Evolutionary conservation across 129 eudicot species (phyloP), one percentile per base, ranked within the genome.

Genomic region (Glebionis coronaria): DNA sequence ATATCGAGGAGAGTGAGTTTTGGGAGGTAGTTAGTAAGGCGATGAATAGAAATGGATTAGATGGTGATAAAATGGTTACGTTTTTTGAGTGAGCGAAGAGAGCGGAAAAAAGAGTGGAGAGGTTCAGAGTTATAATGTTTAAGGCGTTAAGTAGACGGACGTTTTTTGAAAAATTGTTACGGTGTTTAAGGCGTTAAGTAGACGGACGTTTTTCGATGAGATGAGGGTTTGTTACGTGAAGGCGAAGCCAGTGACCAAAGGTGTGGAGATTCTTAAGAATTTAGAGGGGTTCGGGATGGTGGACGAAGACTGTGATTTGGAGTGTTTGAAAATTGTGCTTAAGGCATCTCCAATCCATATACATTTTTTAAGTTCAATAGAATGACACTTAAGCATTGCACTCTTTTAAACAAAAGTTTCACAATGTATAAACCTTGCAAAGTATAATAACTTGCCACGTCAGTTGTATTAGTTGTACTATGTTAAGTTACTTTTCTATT

Each of bases 61-160:
- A 83, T 52, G 96, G 91, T 31, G 79, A 73, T 29, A 56, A 78
- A 15, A 92, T 92, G 91, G 86, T 88, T 61, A 21, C 55, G 73
- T 72, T 92, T 47, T 92, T 92, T 45, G 69, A 92, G 70, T 92
- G 98, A 96, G 98, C 90, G 3, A 65, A 74, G 79, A 80, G 69
- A 75, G 70, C 23, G 68, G 69, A 10, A 65, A 60, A 25, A n/a
- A 82, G n/a, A 3, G 23, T 42, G 21, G 69, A 10, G 85, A 75
- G 45, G 44, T 82, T 52, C 71, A 35, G 51, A 56, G 54, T 58
- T 92, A 85, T 74, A 77, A 84, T 71, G 47, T 84, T 44, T 50
- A 79, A 78, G 64, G 90, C 87, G 40, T 72, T 88, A 51, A 96
- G 98, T 38, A 78, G 96, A 75, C 81, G 95, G 65, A 92, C 88